Percentiles rank a stretch among this genome's conserved stretches.
These are phyloP conservation scores for Ophiostoma perfectum DNA, from an alignment of 2,329 filamentous ascomycete species.

Conservation along the genomic window DNA sequence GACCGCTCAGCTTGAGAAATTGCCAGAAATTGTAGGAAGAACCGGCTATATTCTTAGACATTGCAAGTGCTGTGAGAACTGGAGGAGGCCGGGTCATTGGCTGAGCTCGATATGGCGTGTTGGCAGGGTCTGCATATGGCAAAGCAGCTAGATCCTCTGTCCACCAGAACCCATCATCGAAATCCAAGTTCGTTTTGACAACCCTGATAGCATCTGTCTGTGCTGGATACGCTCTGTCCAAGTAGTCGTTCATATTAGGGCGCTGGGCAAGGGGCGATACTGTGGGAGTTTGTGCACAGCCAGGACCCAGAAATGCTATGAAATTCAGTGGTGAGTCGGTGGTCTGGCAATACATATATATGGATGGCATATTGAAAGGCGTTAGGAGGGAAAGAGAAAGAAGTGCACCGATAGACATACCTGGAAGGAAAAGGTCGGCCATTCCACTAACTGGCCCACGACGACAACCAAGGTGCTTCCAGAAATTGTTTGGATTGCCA, in stretches of 20 bases:
- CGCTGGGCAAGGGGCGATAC: slow-evolving; percentile 47
- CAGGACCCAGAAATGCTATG: slow-evolving; percentile 16
- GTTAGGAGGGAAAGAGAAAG: not conserved
- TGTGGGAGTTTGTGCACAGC: slow-evolving; percentile 42
- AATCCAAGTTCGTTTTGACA: slow-evolving; percentile 46
- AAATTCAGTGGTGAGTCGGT: not conserved
- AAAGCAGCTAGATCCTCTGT: slow-evolving; percentile 45
- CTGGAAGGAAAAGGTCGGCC: slow-evolving; percentile 47
- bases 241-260: slow-evolving; percentile 48
- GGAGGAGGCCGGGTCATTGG: slow-evolving; percentile 43
- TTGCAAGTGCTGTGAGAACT: slow-evolving; percentile 45
- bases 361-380: not conserved
- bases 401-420: slow-evolving; percentile 32
- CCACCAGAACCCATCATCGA: slow-evolving; percentile 55
- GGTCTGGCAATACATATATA: not conserved
- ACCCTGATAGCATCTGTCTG: slow-evolving; percentile 38
- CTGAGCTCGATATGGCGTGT: slow-evolving; percentile 38
- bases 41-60: slow-evolving; percentile 47
- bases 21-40: slow-evolving; percentile 49
- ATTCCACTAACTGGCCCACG: slow-evolving; percentile 45
- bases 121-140: slow-evolving; percentile 37
- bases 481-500: slow-evolving; percentile 38
- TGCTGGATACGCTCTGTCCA: slow-evolving; percentile 44
- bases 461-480: slow-evolving; percentile 48
- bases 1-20: slow-evolving; percentile 47